Percentiles rank a stretch among this genome's conserved stretches.
Conservation (phyloP, 148 eudicot genomes). For the Rhododendron simsii region DNA sequence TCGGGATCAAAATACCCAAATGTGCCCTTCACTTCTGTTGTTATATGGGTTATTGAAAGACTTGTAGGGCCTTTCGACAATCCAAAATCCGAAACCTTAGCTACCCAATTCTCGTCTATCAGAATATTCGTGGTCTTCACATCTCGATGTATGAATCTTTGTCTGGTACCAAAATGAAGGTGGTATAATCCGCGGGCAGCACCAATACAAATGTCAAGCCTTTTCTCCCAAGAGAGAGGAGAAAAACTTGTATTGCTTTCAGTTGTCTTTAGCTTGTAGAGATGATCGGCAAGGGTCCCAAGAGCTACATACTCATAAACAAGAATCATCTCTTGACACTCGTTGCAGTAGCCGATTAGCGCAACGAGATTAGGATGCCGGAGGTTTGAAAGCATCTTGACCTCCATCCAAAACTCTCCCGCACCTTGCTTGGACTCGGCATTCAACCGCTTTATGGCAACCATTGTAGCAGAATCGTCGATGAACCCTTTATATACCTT, state of each 20-base stretch:
- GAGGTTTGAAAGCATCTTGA: neutral
- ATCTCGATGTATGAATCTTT: neutral
- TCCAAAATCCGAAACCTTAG: conserved; percentile 7
- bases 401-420: neutral
- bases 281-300: neutral
- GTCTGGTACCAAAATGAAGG: neutral
- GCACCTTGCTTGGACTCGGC: neutral
- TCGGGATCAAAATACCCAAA: neutral
- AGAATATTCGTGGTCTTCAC: neutral
- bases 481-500: neutral
- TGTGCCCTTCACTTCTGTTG: neutral
- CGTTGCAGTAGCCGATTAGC: neutral
- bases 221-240: neutral
- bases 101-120: conserved; percentile 9
- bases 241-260: neutral
- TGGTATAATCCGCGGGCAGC: neutral
- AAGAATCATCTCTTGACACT: neutral
- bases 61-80: neutral
- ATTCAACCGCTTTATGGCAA: neutral
- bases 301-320: neutral
- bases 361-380: neutral
- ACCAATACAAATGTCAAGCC: neutral
- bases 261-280: neutral
- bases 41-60: neutral
- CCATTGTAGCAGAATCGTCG: neutral